These are phyloP conservation scores for Nephromyces sp. DNA, from an alignment of 169 alveolate species.

Conservation along the genomic window DNA sequence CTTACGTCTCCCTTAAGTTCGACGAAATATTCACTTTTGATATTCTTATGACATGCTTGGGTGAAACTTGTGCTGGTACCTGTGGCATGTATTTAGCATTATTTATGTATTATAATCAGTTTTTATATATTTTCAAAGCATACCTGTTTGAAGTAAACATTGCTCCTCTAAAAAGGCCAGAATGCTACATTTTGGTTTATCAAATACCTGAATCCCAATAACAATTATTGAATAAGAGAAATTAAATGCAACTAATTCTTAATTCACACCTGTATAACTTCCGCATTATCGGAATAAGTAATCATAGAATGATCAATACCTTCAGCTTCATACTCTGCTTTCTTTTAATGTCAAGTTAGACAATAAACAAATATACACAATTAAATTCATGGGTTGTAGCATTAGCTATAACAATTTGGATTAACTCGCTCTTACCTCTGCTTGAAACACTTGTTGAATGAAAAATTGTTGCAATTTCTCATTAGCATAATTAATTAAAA, in stretches of 20 bases:
- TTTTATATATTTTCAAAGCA: not conserved
- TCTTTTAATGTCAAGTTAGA: not conserved
- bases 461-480: conserved; percentile 74
- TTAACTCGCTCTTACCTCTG: conserved; percentile 52
- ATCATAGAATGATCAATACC: conserved; percentile 32
- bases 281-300: conserved; percentile 20
- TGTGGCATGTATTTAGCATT: not conserved
- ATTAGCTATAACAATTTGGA: not conserved
- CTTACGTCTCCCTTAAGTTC: conserved; percentile 40
- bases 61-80: conserved; percentile 40
- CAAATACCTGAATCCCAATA: conserved; percentile 15
- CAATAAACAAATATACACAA: not conserved
- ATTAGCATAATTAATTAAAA: conserved; percentile 73
- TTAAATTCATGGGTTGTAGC: not conserved
- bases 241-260: too few relatives aligned
- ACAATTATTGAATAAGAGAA: too few relatives aligned
- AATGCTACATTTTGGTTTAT: conserved; percentile 38
- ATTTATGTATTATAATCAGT: not conserved
- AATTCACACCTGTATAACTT: conserved; percentile 2
- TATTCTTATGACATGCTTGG: conserved; percentile 38
- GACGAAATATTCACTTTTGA: conserved; percentile 24
- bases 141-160: conserved; percentile 43
- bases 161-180: conserved; percentile 43
- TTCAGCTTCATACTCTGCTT: conserved; percentile 23
- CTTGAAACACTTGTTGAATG: conserved; percentile 68